These are phyloP conservation scores for Anisodus tanguticus DNA, from an alignment of 257 asterid species.

Conservation along the genomic window DNA sequence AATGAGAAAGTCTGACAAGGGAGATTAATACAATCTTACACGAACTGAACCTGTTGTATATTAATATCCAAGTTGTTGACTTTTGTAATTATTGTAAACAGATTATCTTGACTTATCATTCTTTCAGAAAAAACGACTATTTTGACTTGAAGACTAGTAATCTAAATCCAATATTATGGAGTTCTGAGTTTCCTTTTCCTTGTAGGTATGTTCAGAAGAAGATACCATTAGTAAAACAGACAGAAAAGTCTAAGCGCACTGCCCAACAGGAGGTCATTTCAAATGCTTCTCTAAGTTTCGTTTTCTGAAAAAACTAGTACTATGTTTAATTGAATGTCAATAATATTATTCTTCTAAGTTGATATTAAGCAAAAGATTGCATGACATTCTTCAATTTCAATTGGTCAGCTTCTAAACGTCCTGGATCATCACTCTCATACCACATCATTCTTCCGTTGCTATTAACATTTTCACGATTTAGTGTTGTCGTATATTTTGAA, in stretches of 20 bases:
- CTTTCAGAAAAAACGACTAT: background rate
- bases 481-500: background rate
- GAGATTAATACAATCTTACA: background rate
- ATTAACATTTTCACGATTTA: background rate
- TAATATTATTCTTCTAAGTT: background rate
- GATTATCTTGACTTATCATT: background rate
- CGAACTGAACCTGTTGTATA: background rate
- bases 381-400: background rate
- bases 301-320: background rate
- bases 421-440: background rate
- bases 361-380: too few species aligned
- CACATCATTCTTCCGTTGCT: background rate
- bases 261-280: constrained; percentile 82
- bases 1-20: too few species aligned
- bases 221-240: constrained; percentile 71
- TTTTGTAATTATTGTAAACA: background rate
- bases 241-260: constrained; percentile 74
- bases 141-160: background rate
- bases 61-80: background rate
- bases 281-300: constrained; percentile 21
- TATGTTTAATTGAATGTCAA: background rate
- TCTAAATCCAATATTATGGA: constrained; percentile 7
- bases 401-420: background rate
- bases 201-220: constrained; percentile 81
- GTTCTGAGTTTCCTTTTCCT: background rate